Evolutionary conservation across 2,329 filamentous ascomycete species (phyloP).

Genomic region (Xylariaceae sp.): DNA sequence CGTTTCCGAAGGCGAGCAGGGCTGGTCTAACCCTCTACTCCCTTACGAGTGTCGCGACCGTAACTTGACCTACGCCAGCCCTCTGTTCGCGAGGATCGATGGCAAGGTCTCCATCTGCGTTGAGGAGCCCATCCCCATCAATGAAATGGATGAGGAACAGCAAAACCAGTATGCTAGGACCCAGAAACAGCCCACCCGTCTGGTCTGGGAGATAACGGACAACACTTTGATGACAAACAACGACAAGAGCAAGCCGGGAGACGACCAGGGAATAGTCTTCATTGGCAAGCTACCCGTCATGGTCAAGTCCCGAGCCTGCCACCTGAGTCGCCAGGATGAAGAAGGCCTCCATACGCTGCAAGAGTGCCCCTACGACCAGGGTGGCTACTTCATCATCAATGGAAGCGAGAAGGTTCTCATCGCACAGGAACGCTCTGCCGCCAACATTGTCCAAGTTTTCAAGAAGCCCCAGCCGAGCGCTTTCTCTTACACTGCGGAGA

Average conservation of each 20-base stretch:
- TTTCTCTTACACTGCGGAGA: constrained; percentile 90
- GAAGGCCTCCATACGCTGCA: constrained; percentile 85
- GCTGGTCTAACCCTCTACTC: constrained; percentile 74
- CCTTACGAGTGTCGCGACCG: constrained; percentile 93
- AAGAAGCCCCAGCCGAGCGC: constrained; percentile 92
- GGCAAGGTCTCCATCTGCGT: constrained; percentile 79
- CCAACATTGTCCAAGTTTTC: constrained; percentile 98
- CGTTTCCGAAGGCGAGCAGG: constrained; percentile 90
- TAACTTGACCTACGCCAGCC: constrained; percentile 91
- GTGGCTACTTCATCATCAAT: constrained; percentile 99
- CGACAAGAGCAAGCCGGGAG: constrained; percentile 55
- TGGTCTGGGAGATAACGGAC: constrained; percentile 56
- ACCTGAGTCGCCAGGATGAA: constrained; percentile 74
- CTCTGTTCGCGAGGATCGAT: constrained; percentile 81
- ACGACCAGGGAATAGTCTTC: constrained; percentile 71
- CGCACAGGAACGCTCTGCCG: constrained; percentile 92
- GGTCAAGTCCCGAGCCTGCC: constrained; percentile 95
- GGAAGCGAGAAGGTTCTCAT: constrained; percentile 98
- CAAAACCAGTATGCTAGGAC: constrained; percentile 46
- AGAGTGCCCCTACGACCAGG: constrained; percentile 96
- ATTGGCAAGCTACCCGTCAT: constrained; percentile 96
- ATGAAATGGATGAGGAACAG: constrained; percentile 63
- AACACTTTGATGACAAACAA: constrained; percentile 39
- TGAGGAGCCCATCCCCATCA: constrained; percentile 59
- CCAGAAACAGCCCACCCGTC: constrained; percentile 48